A percentile compares a stretch with the other conserved stretches of the same genome.
Conservation (phyloP, 441 rosid species). For the Erodium trifolium region DNA sequence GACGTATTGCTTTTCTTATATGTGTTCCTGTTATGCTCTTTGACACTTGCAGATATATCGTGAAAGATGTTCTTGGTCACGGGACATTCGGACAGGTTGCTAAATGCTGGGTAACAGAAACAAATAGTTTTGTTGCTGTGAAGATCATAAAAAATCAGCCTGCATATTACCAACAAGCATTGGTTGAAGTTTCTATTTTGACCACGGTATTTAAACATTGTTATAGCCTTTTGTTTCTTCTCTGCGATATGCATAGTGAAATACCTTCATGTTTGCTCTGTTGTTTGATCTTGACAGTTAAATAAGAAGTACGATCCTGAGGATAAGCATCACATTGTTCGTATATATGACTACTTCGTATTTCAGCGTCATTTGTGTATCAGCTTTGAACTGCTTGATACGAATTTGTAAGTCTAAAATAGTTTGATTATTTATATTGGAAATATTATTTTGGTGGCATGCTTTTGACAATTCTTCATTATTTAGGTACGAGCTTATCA, state of each 20-base stretch:
- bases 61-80: conserved; percentile 99
- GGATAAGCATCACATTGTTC: conserved; percentile 98
- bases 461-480: conserved; percentile 19
- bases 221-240: conserved; percentile 16
- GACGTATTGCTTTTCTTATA: background rate
- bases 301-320: conserved; percentile 98
- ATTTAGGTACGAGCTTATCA: conserved; percentile 93
- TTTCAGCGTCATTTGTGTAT: conserved; percentile 87
- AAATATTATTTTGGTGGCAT: conserved; percentile 7
- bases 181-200: conserved; percentile 98
- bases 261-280: conserved; percentile 21
- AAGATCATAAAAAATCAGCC: conserved; percentile 97
- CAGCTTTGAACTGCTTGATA: conserved; percentile 94
- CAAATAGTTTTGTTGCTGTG: conserved; percentile 71
- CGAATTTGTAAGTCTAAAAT: conserved; percentile 71
- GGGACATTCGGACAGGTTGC: conserved; percentile 99
- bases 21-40: background rate
- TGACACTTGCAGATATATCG: conserved; percentile 59
- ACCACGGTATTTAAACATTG: conserved; percentile 50
- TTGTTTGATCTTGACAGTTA: conserved; percentile 48
- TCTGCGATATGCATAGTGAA: conserved; percentile 16
- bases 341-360: conserved; percentile 88
- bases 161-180: conserved; percentile 97
- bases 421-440: conserved; percentile 12
- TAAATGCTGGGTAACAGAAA: conserved; percentile 86